These are phyloP conservation scores for Magnusiomyces fungicola DNA, from an alignment of 1,139 yeast species.

Conservation along the genomic window DNA sequence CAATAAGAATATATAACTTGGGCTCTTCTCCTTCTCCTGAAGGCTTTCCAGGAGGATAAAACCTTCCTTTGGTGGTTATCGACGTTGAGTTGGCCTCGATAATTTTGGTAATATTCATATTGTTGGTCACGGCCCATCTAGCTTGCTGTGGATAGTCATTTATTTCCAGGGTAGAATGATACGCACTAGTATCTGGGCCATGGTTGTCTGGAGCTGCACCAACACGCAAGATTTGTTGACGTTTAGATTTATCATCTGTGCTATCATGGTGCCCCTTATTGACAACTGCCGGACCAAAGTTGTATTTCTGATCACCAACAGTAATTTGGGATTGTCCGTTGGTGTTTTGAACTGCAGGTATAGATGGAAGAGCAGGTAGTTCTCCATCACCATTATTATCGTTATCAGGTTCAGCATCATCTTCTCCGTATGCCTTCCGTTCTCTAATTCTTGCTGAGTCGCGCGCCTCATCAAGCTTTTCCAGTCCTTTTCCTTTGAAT, in stretches of 20 bases:
- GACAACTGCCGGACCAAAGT: slow-evolving; percentile 6
- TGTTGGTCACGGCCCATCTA: slow-evolving; percentile 73
- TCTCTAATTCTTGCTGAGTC: slow-evolving; percentile 49
- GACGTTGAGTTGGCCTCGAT: slow-evolving; percentile 71
- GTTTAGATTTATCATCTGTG: slow-evolving; percentile 6
- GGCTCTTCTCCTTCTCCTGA: slow-evolving; percentile 54
- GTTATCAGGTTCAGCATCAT: slow-evolving; percentile 20
- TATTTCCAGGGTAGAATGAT: slow-evolving; percentile 64
- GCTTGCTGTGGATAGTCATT: slow-evolving; percentile 84
- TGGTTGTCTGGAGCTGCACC: slow-evolving; percentile 58
- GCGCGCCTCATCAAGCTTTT: slow-evolving; percentile 64
- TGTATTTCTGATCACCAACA: background rate
- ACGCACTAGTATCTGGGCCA: slow-evolving; percentile 54
- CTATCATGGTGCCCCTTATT: slow-evolving; percentile 13
- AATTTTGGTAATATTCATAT: slow-evolving; percentile 56
- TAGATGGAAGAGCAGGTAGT: slow-evolving; percentile 5
- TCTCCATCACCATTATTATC: slow-evolving; percentile 24
- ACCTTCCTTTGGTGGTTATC: slow-evolving; percentile 77
- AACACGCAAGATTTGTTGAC: slow-evolving; percentile 25
- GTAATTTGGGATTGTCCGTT: background rate
- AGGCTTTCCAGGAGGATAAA: slow-evolving; percentile 47
- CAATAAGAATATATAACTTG: slow-evolving; percentile 70
- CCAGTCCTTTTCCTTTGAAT: slow-evolving; percentile 91
- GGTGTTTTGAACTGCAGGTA: background rate
- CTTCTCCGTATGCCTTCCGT: slow-evolving; percentile 35